Percentiles rank a stretch among this genome's conserved stretches.
phyloP scores from a whole-genome alignment of 495 filamentous ascomycete species.

The Aspergillus nanangensis region DNA sequence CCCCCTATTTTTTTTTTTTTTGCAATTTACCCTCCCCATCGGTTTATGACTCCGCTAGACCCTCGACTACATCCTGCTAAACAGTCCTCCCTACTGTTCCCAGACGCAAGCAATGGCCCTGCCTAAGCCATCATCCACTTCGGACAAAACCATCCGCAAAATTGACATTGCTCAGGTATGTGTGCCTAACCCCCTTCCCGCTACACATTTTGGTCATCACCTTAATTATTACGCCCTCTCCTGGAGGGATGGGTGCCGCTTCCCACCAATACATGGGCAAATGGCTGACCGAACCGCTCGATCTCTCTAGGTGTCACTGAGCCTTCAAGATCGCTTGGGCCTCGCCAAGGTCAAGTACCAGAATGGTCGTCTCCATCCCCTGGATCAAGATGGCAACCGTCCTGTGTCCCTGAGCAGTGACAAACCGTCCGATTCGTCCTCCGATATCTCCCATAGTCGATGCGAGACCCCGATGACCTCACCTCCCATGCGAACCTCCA shows the following conservation, averaged over 20 bases:
- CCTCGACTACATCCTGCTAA: slow-evolving; percentile 4
- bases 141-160: slow-evolving; percentile 43
- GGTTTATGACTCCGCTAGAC: slow-evolving; percentile 8
- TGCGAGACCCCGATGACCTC: slow-evolving; percentile 46
- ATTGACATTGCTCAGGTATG: slow-evolving; percentile 74
- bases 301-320: slow-evolving; percentile 71
- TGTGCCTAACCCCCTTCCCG: not conserved
- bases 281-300: too few species aligned
- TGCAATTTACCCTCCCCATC: not conserved
- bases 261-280: too few species aligned
- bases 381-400: slow-evolving; percentile 58
- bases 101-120: slow-evolving; percentile 27
- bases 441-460: slow-evolving; percentile 49
- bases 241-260: too few species aligned
- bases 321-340: slow-evolving; percentile 86
- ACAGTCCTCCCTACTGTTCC: slow-evolving; percentile 3
- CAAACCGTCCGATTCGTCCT: slow-evolving; percentile 72
- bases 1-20: too few species aligned
- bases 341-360: slow-evolving; percentile 95
- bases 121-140: slow-evolving; percentile 26
- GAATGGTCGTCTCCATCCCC: slow-evolving; percentile 55
- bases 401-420: slow-evolving; percentile 24
- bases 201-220: too few species aligned
- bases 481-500: slow-evolving; percentile 31
- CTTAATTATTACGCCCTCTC: too few species aligned